A percentile compares a stretch with the other conserved stretches of the same genome.
Evolutionary conservation across 1,284 basidiomycete genomes (phyloP).

Genomic region (Austroboletus sp.): DNA sequence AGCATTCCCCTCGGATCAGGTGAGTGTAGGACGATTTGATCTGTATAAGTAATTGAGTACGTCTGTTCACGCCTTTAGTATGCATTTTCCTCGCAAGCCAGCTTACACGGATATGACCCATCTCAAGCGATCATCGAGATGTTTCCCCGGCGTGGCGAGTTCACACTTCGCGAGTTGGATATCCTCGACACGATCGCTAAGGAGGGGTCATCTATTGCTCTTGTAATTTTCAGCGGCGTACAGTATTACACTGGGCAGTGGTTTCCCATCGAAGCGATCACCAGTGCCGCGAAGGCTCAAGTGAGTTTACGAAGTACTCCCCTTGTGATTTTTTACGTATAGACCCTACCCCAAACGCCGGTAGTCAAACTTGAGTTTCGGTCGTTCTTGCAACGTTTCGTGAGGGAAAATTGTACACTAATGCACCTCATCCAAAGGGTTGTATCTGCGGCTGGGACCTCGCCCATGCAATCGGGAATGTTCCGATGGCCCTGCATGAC

Average conservation of each 20-base stretch:
- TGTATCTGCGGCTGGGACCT: constrained; percentile 94
- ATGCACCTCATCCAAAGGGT: constrained; percentile 47
- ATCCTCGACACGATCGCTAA: constrained; percentile 73
- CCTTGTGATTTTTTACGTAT: constrained; percentile 27
- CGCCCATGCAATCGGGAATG: constrained; percentile 92
- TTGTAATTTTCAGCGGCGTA: constrained; percentile 85
- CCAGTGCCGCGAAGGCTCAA: constrained; percentile 75
- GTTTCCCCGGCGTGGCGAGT: constrained; percentile 75
- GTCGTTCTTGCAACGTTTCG: constrained; percentile 8
- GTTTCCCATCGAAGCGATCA: constrained; percentile 83
- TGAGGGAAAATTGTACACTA: constrained; percentile 11
- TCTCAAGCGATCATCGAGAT: constrained; percentile 72
- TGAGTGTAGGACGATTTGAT: constrained; percentile 33
- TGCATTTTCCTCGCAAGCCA: constrained; percentile 85
- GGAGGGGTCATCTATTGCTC: constrained; percentile 71
- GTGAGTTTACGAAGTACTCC: constrained; percentile 39
- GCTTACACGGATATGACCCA: constrained; percentile 75
- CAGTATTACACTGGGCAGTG: constrained; percentile 98
- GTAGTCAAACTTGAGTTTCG: constrained; percentile 3
- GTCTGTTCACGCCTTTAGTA: constrained; percentile 52
- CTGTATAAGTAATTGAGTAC: constrained; percentile 11
- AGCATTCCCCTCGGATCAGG: constrained; percentile 94
- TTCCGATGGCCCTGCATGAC: constrained; percentile 81
- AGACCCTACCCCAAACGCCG: constrained; percentile 5
- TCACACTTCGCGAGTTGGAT: constrained; percentile 83